phyloP scores from a whole-genome alignment of 1,284 basidiomycete genomes.

The Mycena sp. region DNA sequence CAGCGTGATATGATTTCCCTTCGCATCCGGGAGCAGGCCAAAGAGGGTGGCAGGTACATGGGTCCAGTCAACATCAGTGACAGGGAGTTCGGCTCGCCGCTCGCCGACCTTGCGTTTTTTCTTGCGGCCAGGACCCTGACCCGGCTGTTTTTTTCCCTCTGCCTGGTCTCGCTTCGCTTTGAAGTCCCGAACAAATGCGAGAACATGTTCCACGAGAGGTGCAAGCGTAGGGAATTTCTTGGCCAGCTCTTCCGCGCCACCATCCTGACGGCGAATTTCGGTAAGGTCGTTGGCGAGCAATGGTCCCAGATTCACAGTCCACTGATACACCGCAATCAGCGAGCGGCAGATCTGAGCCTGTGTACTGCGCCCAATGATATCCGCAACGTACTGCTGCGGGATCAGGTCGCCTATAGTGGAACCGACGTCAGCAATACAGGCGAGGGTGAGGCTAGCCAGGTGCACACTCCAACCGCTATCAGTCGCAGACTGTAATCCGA shows the following conservation, averaged over 20 bases:
- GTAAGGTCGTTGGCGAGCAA: constrained; percentile 17
- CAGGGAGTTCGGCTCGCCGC: too few relatives aligned
- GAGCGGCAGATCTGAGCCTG: constrained; percentile 15
- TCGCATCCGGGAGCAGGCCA: neutral
- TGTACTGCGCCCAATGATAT: neutral
- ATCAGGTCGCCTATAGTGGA: neutral
- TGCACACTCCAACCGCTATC: neutral
- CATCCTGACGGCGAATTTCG: neutral
- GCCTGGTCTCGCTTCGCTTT: neutral
- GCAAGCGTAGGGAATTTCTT: constrained; percentile 10
- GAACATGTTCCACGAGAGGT: constrained; percentile 1
- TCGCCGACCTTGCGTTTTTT: neutral
- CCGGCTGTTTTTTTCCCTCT: neutral
- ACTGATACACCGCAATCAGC: constrained; percentile 18
- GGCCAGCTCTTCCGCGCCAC: neutral
- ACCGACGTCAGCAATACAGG: neutral
- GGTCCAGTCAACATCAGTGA: neutral
- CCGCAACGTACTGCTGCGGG: neutral
- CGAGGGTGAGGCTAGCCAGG: neutral
- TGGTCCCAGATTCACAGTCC: constrained; percentile 16
- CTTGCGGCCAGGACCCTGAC: neutral
- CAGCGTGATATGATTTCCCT: too few relatives aligned
- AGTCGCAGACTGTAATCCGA: neutral
- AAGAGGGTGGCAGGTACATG: neutral
- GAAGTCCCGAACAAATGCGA: constrained; percentile 1